phyloP scores from a whole-genome alignment of 2,329 filamentous ascomycete species.

The Colletotrichum lentis region DNA sequence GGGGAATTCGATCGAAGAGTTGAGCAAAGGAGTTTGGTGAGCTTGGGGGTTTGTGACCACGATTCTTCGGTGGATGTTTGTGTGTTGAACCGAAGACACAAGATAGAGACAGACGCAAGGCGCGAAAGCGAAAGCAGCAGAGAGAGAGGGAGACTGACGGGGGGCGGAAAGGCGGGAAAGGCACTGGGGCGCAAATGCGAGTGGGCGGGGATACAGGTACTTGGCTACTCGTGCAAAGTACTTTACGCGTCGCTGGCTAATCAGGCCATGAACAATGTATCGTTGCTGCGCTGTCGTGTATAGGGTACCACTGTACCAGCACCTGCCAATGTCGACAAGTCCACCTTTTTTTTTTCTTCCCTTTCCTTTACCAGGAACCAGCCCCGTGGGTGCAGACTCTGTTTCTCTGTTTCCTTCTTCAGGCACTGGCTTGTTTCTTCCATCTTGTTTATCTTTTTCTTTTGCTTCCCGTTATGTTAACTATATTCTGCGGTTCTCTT shows the following conservation, averaged over 20 bases:
- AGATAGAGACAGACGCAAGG: not conserved
- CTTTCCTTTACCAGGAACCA: too few species aligned
- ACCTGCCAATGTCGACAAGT: too few species aligned
- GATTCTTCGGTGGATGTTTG: conserved; percentile 21
- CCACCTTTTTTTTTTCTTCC: too few species aligned
- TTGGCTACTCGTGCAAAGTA: not conserved
- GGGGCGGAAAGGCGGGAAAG: conserved; percentile 6
- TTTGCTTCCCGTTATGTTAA: too few species aligned
- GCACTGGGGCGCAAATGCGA: conserved; percentile 10
- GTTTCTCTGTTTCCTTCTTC: too few species aligned
- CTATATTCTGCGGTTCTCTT: not conserved
- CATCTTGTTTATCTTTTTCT: too few species aligned
- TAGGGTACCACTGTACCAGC: too few species aligned
- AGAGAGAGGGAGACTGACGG: not conserved
- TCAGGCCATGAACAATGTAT: too few species aligned
- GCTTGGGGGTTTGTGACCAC: not conserved
- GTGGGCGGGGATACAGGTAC: not conserved
- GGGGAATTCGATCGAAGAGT: not conserved
- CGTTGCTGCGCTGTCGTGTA: too few species aligned
- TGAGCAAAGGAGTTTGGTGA: not conserved
- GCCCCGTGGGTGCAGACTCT: too few species aligned
- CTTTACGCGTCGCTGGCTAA: too few species aligned
- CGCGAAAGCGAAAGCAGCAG: not conserved
- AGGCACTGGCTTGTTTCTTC: too few species aligned
- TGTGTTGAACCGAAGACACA: conserved; percentile 24